These are phyloP conservation scores for Akanthomyces lecanii DNA, from an alignment of 2,329 filamentous ascomycete genomes.

Conservation along the genomic window DNA sequence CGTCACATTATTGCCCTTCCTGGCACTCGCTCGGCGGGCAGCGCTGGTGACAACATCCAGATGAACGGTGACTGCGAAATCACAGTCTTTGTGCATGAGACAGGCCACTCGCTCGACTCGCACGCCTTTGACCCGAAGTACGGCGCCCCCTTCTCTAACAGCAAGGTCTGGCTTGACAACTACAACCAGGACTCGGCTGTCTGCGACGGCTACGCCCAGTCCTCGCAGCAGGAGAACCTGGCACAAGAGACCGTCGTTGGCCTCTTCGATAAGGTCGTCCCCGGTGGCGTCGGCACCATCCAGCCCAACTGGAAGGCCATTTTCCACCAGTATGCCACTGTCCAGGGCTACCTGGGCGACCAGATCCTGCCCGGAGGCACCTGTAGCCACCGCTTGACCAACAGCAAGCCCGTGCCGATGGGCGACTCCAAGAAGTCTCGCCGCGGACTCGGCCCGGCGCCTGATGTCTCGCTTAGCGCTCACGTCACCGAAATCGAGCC, in stretches of 20 bases:
- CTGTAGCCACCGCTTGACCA: slow-evolving; percentile 16
- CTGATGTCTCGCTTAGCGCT: neutral
- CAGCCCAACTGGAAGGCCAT: slow-evolving; percentile 21
- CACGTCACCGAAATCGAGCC: slow-evolving; percentile 7
- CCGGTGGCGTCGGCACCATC: slow-evolving; percentile 21
- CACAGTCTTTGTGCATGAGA: slow-evolving; percentile 21
- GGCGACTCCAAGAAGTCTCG: slow-evolving; percentile 1
- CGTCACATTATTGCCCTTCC: slow-evolving; percentile 25
- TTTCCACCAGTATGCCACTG: slow-evolving; percentile 15
- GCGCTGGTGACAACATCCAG: slow-evolving; percentile 21
- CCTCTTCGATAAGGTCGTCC: slow-evolving; percentile 24
- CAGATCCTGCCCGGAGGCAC: slow-evolving; percentile 14
- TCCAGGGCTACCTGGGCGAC: slow-evolving; percentile 14
- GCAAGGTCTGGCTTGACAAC: slow-evolving; percentile 20
- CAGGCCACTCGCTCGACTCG: slow-evolving; percentile 22
- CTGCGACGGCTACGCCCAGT: slow-evolving; percentile 19
- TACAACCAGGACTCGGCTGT: slow-evolving; percentile 20
- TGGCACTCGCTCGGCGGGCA: slow-evolving; percentile 19
- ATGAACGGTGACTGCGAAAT: slow-evolving; percentile 18
- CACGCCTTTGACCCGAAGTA: slow-evolving; percentile 20
- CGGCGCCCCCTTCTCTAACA: slow-evolving; percentile 20
- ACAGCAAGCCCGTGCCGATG: slow-evolving; percentile 16
- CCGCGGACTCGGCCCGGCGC: too few species aligned
- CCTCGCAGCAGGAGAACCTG: slow-evolving; percentile 24
- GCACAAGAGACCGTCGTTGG: slow-evolving; percentile 24